Evolutionary conservation across 208 protist species (phyloP).

Genomic region (Leishmania mexicana): DNA sequence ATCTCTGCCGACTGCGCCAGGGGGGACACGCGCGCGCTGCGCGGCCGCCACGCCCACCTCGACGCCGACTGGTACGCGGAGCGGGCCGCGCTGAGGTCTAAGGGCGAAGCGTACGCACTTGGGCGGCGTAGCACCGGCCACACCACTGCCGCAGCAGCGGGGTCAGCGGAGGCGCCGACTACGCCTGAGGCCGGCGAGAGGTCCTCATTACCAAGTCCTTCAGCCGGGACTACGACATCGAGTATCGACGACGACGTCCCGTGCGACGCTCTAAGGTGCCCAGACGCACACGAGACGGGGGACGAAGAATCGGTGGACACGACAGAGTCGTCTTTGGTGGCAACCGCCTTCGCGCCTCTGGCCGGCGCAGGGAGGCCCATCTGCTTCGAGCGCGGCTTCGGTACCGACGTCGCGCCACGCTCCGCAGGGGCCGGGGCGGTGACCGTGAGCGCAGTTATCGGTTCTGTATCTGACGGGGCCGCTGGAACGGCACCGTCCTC

Average conservation of each 20-base stretch:
- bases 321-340: background rate
- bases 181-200: background rate
- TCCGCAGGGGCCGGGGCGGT: background rate
- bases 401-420: conserved; percentile 1
- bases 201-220: background rate
- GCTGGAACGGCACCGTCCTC: background rate
- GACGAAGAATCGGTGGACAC: background rate
- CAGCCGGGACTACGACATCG: background rate
- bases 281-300: background rate
- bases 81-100: background rate
- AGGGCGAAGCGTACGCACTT: background rate
- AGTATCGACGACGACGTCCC: background rate
- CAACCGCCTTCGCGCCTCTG: background rate
- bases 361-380: background rate
- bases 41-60: conserved; percentile 10
- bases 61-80: background rate
- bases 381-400: conserved; percentile 23
- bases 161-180: background rate
- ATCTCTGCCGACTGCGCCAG: background rate
- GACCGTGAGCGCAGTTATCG: background rate
- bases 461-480: background rate
- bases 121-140: background rate
- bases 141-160: background rate
- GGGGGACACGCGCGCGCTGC: conserved; percentile 3
- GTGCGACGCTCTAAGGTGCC: background rate